Evolutionary conservation across 2,329 filamentous ascomycete species (phyloP), one percentile per base, ranked within the genome.

Genomic region (Albophoma yamanashiensis): DNA sequence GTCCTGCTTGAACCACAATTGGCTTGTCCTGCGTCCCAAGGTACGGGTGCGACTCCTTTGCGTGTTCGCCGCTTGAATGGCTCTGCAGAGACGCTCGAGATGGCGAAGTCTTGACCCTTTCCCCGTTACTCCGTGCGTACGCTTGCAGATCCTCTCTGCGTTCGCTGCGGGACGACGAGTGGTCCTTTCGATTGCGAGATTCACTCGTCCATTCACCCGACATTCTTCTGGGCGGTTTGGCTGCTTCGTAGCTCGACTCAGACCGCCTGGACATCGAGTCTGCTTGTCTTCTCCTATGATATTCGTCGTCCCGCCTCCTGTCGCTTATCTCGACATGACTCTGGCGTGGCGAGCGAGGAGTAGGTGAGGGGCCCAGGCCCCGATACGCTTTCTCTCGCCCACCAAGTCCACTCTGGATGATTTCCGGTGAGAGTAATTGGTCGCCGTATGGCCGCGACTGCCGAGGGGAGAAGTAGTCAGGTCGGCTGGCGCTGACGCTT

Each of bases 361-460:
- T 67, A 56, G 57, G 59, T 15, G 60, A 56, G 14, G 58, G 55
- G 4, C 60, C 56, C 43, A 40, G 66, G n/a, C 62, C 66, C 61
- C 74, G 73, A 58, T 79, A 79, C 0, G 69, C 66, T 58, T 76
- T 74, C 45, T 81, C 78, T 2, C 79, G 74, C 5, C 77, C 73
- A 4, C 71, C 71, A 14, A 73, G 68, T 0, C 73, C 70, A 40
- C 75, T 73, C 57, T 75, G 78, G 36, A 75, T 74, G 2, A 78
- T 67, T 3, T 77, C 70, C 0, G 79, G 78, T 0, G 78, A 76
- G 7, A 79, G 63, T 34, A 74, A 68, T 0, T 68, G 69, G 50
- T 78, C 74, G 6, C 71, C 70, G 7, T 65, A 59, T 55, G 67
- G 59, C 39, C 71, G 67, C 22, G 68, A 62, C 50, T 65, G 63